A percentile compares a stretch with the other conserved stretches of the same genome.
These are phyloP conservation scores for Plenodomus biglobosus DNA, from an alignment of 2,329 filamentous ascomycete species.

Conservation along the genomic window DNA sequence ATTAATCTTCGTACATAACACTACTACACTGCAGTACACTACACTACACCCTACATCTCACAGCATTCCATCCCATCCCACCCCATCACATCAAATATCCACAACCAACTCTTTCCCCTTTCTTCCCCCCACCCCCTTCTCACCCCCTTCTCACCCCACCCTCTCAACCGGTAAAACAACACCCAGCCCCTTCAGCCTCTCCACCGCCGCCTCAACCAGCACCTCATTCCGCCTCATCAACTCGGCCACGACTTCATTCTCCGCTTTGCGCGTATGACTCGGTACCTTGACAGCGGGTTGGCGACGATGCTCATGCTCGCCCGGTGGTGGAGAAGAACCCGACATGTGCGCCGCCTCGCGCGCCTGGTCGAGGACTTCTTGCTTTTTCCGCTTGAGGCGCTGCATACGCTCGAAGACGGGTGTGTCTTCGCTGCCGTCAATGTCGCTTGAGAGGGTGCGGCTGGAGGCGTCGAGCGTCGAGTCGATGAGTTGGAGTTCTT, in stretches of 20 bases:
- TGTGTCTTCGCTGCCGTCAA: constrained; percentile 31
- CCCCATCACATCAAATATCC: no score
- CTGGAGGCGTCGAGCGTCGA: constrained; percentile 40
- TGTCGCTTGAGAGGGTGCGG: constrained; percentile 36
- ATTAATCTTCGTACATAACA: no score
- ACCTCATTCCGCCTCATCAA: constrained; percentile 37
- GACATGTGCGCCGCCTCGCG: constrained; percentile 20
- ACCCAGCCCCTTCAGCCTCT: constrained; percentile 32
- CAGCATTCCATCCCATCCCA: no score
- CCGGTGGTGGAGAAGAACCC: no score
- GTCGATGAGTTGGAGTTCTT: constrained; percentile 55
- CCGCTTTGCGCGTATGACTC: constrained; percentile 36
- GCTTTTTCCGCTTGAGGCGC: constrained; percentile 57
- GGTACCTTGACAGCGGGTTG: constrained; percentile 40
- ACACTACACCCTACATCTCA: no score
- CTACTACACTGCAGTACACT: no score
- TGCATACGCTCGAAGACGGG: constrained; percentile 58
- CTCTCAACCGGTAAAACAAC: constrained; percentile 23
- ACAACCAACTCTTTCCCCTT: background rate
- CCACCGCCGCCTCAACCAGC: constrained; percentile 37
- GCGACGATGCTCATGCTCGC: no score
- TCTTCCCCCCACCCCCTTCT: no score
- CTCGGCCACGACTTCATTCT: constrained; percentile 39
- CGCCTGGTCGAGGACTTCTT: constrained; percentile 49
- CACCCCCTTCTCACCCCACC: background rate